Percentiles rank a stretch among this genome's conserved stretches.
These are phyloP conservation scores for Raphanus hybrid DNA, from an alignment of 441 rosid species.

Conservation along the genomic window DNA sequence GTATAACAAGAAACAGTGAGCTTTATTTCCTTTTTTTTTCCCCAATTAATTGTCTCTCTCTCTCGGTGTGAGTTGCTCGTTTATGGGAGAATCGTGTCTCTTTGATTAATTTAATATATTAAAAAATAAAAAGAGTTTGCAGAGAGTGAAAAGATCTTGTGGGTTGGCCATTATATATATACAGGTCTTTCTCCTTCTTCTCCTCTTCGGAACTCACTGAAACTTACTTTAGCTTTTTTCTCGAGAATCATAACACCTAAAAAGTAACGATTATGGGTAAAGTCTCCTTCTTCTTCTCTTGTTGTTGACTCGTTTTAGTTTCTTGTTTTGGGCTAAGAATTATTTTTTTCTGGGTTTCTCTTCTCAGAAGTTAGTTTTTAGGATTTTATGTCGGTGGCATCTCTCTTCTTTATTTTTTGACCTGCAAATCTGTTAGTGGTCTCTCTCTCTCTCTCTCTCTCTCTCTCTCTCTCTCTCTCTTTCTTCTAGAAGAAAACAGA, in stretches of 20 bases:
- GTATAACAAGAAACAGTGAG: constrained; percentile 19
- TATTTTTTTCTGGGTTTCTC: constrained; percentile 21
- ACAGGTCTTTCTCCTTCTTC: constrained; percentile 38
- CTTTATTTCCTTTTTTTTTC: not conserved
- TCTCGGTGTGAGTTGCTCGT: constrained; percentile 50
- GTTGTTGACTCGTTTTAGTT: constrained; percentile 23
- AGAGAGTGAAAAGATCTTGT: constrained; percentile 35
- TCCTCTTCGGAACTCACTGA: constrained; percentile 24
- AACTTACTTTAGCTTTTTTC: constrained; percentile 1
- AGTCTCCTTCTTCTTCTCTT: constrained; percentile 15
- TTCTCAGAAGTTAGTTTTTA: constrained; percentile 27
- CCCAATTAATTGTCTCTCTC: not conserved
- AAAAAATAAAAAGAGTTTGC: not conserved
- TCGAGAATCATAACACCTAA: constrained; percentile 24
- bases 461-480: constrained; percentile 18
- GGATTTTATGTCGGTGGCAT: constrained; percentile 38
- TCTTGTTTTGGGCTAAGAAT: constrained; percentile 1
- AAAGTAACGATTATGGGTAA: constrained; percentile 51
- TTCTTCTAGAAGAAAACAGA: not conserved
- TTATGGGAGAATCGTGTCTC: constrained; percentile 71
- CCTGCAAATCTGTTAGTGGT: constrained; percentile 25
- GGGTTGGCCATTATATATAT: constrained; percentile 43
- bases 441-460: constrained; percentile 12
- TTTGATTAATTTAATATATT: constrained; percentile 9
- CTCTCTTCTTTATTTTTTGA: constrained; percentile 3